Evolutionary conservation across 2,329 filamentous ascomycete species (phyloP), one percentile per base, ranked within the genome.

Genomic region (Xylaria digitata): DNA sequence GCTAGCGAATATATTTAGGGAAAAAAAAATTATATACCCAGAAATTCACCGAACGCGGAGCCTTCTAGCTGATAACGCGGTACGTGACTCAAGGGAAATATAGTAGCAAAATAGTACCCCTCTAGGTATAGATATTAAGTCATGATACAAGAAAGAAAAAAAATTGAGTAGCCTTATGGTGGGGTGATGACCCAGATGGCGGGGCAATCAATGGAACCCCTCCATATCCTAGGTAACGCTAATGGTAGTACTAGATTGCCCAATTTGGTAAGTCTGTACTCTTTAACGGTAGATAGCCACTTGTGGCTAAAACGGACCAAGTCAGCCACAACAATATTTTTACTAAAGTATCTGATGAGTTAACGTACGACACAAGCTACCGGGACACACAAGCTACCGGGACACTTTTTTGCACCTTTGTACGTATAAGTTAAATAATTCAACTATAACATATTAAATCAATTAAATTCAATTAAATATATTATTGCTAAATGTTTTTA

Each of bases 131-230:
- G 26, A 15, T 54, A 54, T 42, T 30, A 30, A 52, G 34, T 19
- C n/a, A 19, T 46, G 34, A 46, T 32, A n/a, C 13, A 34, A 15
- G 42, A 48, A 46, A 63, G 66, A 65, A 59, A 67, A 61, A 65
- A 59, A 45, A 17, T 3, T 30, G 43, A 59, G 53, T 17, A 53
- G 42, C 46, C 57, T 26, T 49, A 61, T 66, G 52, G 63, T 61
- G 67, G 67, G 67, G 67, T 66, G 53, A 32, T 57, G n/a, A 56
- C 45, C 15, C 26, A 43, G n/a, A 64, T 63, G 66, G 67, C 40
- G 63, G 67, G 67, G 63, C 55, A 66, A 32, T 66, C 52, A 46
- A 58, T 4, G 52, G 17, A 34, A 59, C 64, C 64, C 64, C 60
- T 63, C 65, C 21, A 59, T 53, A 21, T 2, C 15, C 32, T 9